Percentiles rank a stretch among this genome's conserved stretches.
phyloP scores from a whole-genome alignment of 495 filamentous ascomycete genomes.

The Aspergillus coremiiformis region DNA sequence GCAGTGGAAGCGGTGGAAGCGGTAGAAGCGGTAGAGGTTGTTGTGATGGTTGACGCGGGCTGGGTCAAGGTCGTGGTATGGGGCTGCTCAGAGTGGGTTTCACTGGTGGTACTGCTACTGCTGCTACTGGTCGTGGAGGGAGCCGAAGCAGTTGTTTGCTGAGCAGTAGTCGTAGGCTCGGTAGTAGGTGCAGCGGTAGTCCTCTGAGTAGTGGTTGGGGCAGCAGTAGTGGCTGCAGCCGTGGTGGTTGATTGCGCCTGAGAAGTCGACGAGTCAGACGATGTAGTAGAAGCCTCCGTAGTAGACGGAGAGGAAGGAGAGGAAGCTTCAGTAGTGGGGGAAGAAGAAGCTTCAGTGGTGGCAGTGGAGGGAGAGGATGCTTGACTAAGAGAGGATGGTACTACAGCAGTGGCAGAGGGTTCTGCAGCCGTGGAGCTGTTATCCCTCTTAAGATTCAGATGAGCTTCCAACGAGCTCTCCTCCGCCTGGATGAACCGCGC shows the following conservation, averaged over 20 bases:
- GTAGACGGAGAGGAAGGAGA: constrained; percentile 1
- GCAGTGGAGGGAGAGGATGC: constrained; percentile 39
- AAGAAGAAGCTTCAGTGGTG: constrained; percentile 28
- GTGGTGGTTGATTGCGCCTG: neutral
- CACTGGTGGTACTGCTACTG: constrained; percentile 7
- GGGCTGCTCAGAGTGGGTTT: constrained; percentile 25
- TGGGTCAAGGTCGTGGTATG: constrained; percentile 19
- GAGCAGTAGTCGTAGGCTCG: neutral
- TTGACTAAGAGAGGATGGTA: neutral
- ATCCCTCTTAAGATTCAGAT: constrained; percentile 39
- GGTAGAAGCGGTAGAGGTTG: constrained; percentile 32
- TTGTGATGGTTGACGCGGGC: constrained; percentile 21
- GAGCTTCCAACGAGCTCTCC: constrained; percentile 36
- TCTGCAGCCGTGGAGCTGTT: constrained; percentile 23
- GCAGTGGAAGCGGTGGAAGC: constrained; percentile 38
- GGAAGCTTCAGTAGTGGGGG: constrained; percentile 27
- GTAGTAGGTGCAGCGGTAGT: neutral
- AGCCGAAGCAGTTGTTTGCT: neutral
- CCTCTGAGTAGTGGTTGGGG: neutral
- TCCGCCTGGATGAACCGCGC: constrained; percentile 43
- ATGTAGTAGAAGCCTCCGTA: constrained; percentile 14
- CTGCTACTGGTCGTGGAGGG: neutral
- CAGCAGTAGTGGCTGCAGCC: neutral
- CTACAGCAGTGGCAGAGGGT: constrained; percentile 7
- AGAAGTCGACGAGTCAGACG: constrained; percentile 3